A percentile compares a stretch with the other conserved stretches of the same genome.
Evolutionary conservation across 2,329 filamentous ascomycete genomes (phyloP).

Genomic region (Blastomyces emzantsi): DNA sequence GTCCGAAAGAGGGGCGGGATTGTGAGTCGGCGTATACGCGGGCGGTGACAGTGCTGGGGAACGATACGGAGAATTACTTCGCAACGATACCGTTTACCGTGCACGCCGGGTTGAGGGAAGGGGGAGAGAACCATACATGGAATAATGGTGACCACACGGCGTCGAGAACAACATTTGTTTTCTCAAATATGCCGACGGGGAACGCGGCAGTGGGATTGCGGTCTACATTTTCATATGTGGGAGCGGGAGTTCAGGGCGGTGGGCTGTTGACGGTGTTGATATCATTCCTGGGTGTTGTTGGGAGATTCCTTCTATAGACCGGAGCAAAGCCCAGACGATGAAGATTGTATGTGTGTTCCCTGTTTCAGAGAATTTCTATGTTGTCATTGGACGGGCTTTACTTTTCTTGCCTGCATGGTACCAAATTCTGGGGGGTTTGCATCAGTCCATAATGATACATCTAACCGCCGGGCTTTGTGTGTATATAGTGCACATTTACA

Average conservation of each 20-base stretch:
- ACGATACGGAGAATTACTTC: constrained; percentile 10
- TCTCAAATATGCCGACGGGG: constrained; percentile 2
- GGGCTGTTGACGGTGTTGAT: neutral
- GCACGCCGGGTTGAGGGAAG: constrained; percentile 6
- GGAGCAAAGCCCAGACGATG: neutral
- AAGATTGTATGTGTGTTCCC: neutral
- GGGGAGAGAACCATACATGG: neutral
- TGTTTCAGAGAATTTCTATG: neutral
- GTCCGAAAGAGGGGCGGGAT: neutral
- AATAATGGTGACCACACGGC: neutral
- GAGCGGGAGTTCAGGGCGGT: neutral
- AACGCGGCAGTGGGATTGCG: constrained; percentile 1
- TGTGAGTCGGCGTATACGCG: neutral
- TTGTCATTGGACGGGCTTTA: neutral
- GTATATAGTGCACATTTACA: too few species aligned
- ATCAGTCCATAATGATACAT: neutral
- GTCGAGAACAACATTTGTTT: neutral
- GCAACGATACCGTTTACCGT: constrained; percentile 8
- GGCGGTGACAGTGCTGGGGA: constrained; percentile 4
- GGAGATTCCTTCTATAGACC: neutral
- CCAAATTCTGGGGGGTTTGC: neutral
- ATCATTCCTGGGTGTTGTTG: neutral
- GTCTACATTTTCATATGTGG: neutral
- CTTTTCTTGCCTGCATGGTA: neutral
- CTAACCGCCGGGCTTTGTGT: too few species aligned